A percentile compares a stretch with the other conserved stretches of the same genome.
Evolutionary conservation across 108 stramenopile genomes (phyloP).

Genomic region (Cyclotella cryptica): DNA sequence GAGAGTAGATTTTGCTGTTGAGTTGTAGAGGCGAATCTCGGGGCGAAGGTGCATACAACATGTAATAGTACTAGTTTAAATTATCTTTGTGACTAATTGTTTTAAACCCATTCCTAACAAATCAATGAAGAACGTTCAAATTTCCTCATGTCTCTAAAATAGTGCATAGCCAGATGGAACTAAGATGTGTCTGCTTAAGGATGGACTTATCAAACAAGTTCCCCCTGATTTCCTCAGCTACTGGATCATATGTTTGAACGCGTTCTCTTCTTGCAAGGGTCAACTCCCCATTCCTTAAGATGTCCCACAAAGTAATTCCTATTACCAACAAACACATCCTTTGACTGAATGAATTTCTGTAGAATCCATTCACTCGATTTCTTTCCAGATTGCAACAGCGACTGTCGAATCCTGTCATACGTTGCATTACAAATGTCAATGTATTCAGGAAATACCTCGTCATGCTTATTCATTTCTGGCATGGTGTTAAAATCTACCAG

Average conservation of each 20-base stretch:
- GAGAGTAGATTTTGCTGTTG: conserved; percentile 38
- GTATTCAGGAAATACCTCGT: conserved; percentile 42
- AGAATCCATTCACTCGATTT: conserved; percentile 50
- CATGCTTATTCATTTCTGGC: conserved; percentile 43
- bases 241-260: neutral
- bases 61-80: neutral
- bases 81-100: neutral
- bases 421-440: conserved; percentile 51
- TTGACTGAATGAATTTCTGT: conserved; percentile 40
- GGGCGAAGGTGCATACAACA: neutral
- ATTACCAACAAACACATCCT: conserved; percentile 56
- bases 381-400: conserved; percentile 30
- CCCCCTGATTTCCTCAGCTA: neutral
- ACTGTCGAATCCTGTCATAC: conserved; percentile 24
- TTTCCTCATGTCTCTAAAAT: neutral
- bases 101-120: neutral
- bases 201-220: neutral
- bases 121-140: neutral
- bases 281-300: conserved; percentile 28
- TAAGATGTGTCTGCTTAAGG: neutral
- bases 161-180: neutral
- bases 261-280: conserved; percentile 21
- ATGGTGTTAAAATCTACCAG: conserved; percentile 34
- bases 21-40: neutral
- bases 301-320: conserved; percentile 32